Evolutionary conservation across 176 grass and related monocot genomes (phyloP).

Genomic region (Musa beccarii): DNA sequence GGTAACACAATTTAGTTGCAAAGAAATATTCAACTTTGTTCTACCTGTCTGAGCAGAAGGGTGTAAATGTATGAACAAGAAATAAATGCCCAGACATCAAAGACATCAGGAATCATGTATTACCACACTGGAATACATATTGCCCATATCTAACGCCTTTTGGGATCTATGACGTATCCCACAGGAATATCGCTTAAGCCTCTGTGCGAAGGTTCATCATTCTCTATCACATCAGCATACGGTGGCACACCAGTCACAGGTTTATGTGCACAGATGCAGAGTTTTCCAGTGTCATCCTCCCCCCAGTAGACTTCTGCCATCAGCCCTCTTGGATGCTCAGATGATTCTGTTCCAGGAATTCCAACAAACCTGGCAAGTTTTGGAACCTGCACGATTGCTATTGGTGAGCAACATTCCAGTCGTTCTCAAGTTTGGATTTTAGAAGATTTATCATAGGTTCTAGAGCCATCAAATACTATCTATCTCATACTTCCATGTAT

Average conservation of each 20-base stretch:
- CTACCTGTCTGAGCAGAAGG: too few relatives aligned
- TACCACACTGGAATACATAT: too few relatives aligned
- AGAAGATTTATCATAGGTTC: too few relatives aligned
- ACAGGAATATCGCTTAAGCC: constrained; percentile 21
- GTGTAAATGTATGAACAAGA: too few relatives aligned
- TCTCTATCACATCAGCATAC: constrained; percentile 39
- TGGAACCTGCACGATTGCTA: constrained; percentile 51
- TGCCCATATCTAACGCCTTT: too few relatives aligned
- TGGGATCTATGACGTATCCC: constrained; percentile 47
- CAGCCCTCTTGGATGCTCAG: constrained; percentile 66
- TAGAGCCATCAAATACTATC: too few relatives aligned
- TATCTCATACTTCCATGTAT: too few relatives aligned
- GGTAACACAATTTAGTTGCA: too few relatives aligned
- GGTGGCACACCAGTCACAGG: constrained; percentile 41
- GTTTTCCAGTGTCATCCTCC: constrained; percentile 66
- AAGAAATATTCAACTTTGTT: too few relatives aligned
- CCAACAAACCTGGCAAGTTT: constrained; percentile 73
- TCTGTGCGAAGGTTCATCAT: constrained; percentile 37
- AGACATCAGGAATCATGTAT: too few relatives aligned
- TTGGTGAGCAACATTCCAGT: background rate
- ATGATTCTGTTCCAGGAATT: constrained; percentile 79
- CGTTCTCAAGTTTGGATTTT: too few relatives aligned
- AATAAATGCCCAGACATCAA: too few relatives aligned
- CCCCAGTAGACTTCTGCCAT: constrained; percentile 98
- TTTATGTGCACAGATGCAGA: constrained; percentile 82